Evolutionary conservation across 495 filamentous ascomycete species (phyloP), one percentile per base, ranked within the genome.

Genomic region (Emericellopsis terricola): DNA sequence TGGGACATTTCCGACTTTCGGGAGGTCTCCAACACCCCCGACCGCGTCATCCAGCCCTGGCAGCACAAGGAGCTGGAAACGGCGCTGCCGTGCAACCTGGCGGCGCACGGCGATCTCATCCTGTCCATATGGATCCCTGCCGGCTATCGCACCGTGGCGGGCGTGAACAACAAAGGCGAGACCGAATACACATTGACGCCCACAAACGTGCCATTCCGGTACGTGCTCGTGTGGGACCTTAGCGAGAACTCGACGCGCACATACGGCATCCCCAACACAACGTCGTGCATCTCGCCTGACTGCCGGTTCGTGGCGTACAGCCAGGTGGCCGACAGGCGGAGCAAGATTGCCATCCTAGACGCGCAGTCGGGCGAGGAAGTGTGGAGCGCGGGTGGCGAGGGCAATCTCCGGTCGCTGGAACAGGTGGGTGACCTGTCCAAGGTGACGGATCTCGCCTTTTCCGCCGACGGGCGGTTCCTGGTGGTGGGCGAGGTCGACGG

Each of bases 41-140:
- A 55, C 46, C 46, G 48, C 17, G 32, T 51, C n/a, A 50, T 53
- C n/a, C 32, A 45, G 3, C 52, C 52, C 8, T 55, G 52, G 52
- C 48, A 51, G 31, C 52, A 55, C 30, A 19, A 38, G 1, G 52
- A 55, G 34, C 41, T 55, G 26, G 52, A 55, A 29, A 53, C 52
- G 4, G 52, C 52, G 4, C 36, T 55, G 8, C 52, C 52, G 1
- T 42, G 33, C 8, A 41, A 38, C n/a, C 37, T 55, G 10, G 50
- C 49, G 4, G 48, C 50, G 0, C 52, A 55, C 38, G 52, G 52
- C 27, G 41, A 36, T 16, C 44, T 51, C 1, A 48, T 48, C 14
- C 48, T 55, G 3, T 53, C 50, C 4, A 49, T 55, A 14, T 55
- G 52, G 52, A 55, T 55, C 19, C 52, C 52, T 4, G 52, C 52